Conservation (phyloP, 176 grass and related monocot species). For the Microstegium vimineum region DNA sequence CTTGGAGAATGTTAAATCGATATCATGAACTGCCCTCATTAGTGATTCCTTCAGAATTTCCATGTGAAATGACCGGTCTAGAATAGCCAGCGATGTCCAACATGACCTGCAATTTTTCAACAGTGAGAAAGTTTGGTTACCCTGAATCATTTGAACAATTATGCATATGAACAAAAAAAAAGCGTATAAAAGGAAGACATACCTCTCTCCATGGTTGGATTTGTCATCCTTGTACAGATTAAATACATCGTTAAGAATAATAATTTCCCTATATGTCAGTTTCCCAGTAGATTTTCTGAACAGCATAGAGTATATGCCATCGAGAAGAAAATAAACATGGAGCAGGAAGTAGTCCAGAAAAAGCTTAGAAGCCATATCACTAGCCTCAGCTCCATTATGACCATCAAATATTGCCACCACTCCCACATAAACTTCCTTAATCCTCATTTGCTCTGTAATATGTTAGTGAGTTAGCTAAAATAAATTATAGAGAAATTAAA, state of each 20-base stretch:
- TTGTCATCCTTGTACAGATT: slow-evolving; percentile 31
- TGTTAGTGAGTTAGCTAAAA: slow-evolving; percentile 4
- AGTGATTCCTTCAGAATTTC: slow-evolving; percentile 90
- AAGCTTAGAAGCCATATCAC: slow-evolving; percentile 88
- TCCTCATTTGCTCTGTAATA: slow-evolving; percentile 56
- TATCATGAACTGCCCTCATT: slow-evolving; percentile 73
- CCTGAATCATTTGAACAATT: neutral
- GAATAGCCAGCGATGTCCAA: slow-evolving; percentile 46
- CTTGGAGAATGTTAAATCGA: slow-evolving; percentile 95
- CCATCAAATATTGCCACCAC: slow-evolving; percentile 92
- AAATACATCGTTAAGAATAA: slow-evolving; percentile 42
- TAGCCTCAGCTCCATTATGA: slow-evolving; percentile 88
- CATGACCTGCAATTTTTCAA: slow-evolving; percentile 50
- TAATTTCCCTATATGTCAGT: slow-evolving; percentile 50
- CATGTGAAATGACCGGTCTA: slow-evolving; percentile 73
- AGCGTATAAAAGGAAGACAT: slow-evolving; percentile 12
- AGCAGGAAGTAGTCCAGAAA: slow-evolving; percentile 86
- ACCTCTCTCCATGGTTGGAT: slow-evolving; percentile 24
- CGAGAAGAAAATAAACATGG: slow-evolving; percentile 96
- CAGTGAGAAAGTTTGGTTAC: neutral
- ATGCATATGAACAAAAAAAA: neutral
- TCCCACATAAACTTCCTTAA: slow-evolving; percentile 82
- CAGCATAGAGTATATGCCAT: slow-evolving; percentile 70
- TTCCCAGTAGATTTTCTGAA: slow-evolving; percentile 67
- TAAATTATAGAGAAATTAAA: neutral